These are phyloP conservation scores for Kandelia obovata DNA, from an alignment of 345 rosid genomes.

Conservation along the genomic window DNA sequence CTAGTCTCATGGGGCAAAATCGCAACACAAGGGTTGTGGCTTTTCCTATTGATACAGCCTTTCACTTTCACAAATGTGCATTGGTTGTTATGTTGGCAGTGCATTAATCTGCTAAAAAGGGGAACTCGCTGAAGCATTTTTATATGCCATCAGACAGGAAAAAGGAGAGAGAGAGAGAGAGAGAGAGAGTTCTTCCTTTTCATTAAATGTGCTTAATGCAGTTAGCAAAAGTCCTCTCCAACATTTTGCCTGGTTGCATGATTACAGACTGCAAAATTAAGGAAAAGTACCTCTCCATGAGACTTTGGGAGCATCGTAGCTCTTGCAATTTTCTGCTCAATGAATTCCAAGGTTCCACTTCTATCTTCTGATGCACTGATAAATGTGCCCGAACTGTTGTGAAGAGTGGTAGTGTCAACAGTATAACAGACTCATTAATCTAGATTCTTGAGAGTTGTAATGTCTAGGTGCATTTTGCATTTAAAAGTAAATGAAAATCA, in stretches of 20 bases:
- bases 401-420: background rate
- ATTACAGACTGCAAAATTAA: background rate
- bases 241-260: background rate
- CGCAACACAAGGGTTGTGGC: background rate
- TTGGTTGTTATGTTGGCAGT: no score
- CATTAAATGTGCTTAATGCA: no score
- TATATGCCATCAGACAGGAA: no score
- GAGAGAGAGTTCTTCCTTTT: no score
- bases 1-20: background rate
- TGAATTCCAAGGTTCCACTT: slow-evolving; percentile 46
- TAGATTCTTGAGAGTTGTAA: background rate
- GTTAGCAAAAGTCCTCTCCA: background rate
- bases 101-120: no score
- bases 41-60: background rate
- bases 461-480: background rate
- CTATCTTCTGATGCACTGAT: slow-evolving; percentile 62
- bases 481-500: background rate
- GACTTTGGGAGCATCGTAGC: slow-evolving; percentile 62
- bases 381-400: slow-evolving; percentile 74
- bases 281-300: slow-evolving; percentile 61
- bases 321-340: slow-evolving; percentile 67
- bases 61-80: background rate
- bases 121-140: no score
- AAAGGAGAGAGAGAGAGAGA: no score
- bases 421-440: background rate